Base-by-base conservation (phyloP, 768 basidiomycete genomes). In the Kwoniella shandongensis region DNA sequence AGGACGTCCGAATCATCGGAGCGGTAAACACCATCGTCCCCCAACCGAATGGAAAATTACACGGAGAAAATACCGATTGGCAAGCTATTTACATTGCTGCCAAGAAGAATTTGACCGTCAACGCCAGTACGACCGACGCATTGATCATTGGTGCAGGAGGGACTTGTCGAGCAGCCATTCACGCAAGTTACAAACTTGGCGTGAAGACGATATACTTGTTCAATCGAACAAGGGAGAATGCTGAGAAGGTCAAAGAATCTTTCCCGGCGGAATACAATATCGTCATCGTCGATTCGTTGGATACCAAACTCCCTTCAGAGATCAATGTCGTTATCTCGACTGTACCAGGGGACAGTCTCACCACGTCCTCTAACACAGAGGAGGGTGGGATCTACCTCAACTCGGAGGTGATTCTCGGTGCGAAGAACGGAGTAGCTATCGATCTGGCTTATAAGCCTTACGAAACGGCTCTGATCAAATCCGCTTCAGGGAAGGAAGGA, bases 31-130 rank as follows among this genome's bases (percentile, higher is more conserved):
- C 93, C 41, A 83, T 98, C 75, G 81, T 91, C 2, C 65, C 68
- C 2, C 68, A 76, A 7, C 70, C 77, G 1, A 78, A 79, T 29
- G 83, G 82, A 1, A 78, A 81, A n/a, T 79, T 98, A 17, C 80
- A 83, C 41, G 96, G 96, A 1, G 92, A 98, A 69, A 99, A 98
- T 78, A 96, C 93, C 0, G 96, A 98, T 70, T 98, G 94, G 87
- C 77, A 89, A 44, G 94, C 90, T 0, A 93, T 99, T 65, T 81
- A 81, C 15, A 80, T 84, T 17, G 82, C 79, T n/a, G 70, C 75
- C 35, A 47, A 51, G 36, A 47, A 50, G 46, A 72, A 72, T 59
- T 61, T 79, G 32, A 53, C 63, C 8, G 42, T 64, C 80, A 65
- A 81, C 86, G 70, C 67, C 69, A 77, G 41, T 61, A 82, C 65